Evolutionary conservation across 2,329 filamentous ascomycete genomes (phyloP), one percentile per base, ranked within the genome.

Genomic region (Pestalotiopsis sp.): DNA sequence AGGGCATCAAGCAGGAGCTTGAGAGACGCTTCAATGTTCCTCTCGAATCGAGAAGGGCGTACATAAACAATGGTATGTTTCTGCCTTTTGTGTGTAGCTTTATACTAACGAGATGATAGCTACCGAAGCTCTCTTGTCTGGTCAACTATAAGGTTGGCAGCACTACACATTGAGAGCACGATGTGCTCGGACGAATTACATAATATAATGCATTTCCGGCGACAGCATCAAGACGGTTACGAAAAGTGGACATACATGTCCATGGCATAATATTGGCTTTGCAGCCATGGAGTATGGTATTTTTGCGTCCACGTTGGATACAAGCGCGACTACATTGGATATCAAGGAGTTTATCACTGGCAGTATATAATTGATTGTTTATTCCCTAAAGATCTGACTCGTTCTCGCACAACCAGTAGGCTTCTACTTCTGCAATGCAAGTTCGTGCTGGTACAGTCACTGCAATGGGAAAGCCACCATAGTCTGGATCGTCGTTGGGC

Each of bases 1-100:
- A 99, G 89, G 94, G 93, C 75, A 93, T 99, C 82, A 98, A 98
- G 87, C 83, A 89, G 74, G 96, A 99, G 84, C 84, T 99, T 68
- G 96, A 99, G 86, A 90, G 90, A 76, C 89, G 95, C 71, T 99
- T 99, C 77, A 93, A 93, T 70, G 91, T 97, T 71, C 89, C 91
- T 69, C 87, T 99, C 69, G 95, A 98, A 79, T 86, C 90, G 66
- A 97, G 93, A 87, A 92, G 95, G 81, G 90, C 93, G 68, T 99
- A 98, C 81, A 98, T 99, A 79, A 95, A 94, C 80, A 94, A 91
- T 83, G 93, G 93, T 95, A 90, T 83, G 92, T 88, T 23, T 20
- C n/a, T 62, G 36, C 5, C 14, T 23, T 39, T 41, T 4, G 5
- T 25, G 20, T 25, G 20, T 5, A 20, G 4, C 17, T 64, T 66